Percentiles rank a stretch among this genome's conserved stretches.
Conservation (phyloP, 106 monocot genomes). For the Alisma plantagoaquatica region DNA sequence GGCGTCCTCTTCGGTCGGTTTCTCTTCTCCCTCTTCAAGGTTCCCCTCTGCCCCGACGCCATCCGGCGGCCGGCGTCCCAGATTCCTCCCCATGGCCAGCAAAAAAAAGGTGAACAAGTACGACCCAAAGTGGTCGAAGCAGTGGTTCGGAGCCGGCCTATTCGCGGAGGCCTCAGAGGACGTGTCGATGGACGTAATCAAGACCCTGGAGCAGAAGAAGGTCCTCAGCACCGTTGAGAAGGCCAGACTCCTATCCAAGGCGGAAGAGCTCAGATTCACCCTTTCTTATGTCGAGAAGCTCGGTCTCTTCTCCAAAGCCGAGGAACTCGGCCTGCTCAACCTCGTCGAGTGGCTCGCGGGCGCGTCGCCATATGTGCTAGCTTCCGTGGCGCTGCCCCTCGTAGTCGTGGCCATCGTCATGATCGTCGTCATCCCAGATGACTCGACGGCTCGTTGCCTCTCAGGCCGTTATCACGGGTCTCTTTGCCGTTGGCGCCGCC, state of each 20-base stretch:
- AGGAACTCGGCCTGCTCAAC: conserved; percentile 64
- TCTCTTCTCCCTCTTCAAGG: conserved; percentile 10
- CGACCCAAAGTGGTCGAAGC: conserved; percentile 59
- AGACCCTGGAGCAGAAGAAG: conserved; percentile 64
- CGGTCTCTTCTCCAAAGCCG: conserved; percentile 75
- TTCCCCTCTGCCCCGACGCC: conserved; percentile 2
- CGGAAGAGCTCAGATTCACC: conserved; percentile 62
- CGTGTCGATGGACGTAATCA: conserved; percentile 62
- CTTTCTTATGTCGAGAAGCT: conserved; percentile 68
- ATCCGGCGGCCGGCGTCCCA: conserved; percentile 6
- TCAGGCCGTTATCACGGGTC: conserved; percentile 33
- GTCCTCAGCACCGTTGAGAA: conserved; percentile 75
- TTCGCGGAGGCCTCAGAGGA: conserved; percentile 59
- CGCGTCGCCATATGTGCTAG: conserved; percentile 45
- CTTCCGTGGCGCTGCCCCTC: conserved; percentile 59
- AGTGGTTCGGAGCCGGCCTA: too few relatives aligned
- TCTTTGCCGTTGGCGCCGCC: too few relatives aligned
- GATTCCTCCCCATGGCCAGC: conserved; percentile 55
- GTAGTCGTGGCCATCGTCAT: conserved; percentile 47
- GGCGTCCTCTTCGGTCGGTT: conserved; percentile 7
- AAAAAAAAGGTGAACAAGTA: conserved; percentile 77
- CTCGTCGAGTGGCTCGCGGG: conserved; percentile 16
- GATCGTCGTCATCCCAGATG: conserved; percentile 63
- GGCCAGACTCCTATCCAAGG: conserved; percentile 64
- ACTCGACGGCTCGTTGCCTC: conserved; percentile 53